Conservation (phyloP, 495 filamentous ascomycete genomes). For the Penicillium desertorum region DNA sequence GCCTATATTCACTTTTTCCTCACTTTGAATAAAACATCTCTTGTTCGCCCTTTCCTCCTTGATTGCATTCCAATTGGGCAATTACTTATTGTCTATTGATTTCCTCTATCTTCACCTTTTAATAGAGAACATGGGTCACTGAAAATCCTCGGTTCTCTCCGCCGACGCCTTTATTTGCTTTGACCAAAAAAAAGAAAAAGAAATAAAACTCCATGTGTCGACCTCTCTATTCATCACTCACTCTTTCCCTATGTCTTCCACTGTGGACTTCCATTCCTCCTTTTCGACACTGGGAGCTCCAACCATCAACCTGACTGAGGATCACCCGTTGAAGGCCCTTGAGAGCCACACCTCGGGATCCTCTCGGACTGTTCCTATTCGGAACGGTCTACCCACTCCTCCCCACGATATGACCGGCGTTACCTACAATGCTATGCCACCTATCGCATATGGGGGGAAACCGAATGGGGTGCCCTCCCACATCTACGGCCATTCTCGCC, state of each 20-base stretch:
- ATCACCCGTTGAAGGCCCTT: conserved; percentile 18
- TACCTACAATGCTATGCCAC: conserved; percentile 41
- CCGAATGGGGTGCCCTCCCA: conserved; percentile 31
- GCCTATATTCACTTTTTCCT: conserved; percentile 19
- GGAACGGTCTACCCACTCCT: conserved; percentile 52
- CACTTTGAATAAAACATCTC: neutral
- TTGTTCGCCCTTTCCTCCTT: conserved; percentile 6
- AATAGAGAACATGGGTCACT: conserved; percentile 12
- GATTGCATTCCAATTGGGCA: conserved; percentile 24
- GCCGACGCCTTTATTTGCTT: conserved; percentile 10
- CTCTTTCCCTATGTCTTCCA: conserved; percentile 41
- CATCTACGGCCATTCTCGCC: conserved; percentile 30
- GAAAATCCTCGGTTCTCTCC: conserved; percentile 14
- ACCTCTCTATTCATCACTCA: conserved; percentile 10
- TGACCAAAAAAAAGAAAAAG: neutral
- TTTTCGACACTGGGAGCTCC: conserved; percentile 31
- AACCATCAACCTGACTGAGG: conserved; percentile 25
- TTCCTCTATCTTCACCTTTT: conserved; percentile 1
- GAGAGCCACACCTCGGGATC: conserved; percentile 21
- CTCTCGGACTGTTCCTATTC: conserved; percentile 41
- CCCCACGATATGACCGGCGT: conserved; percentile 52
- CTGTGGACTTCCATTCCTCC: conserved; percentile 30
- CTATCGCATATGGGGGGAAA: conserved; percentile 38
- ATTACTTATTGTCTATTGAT: neutral
- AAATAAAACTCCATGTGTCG: conserved; percentile 26